Percentiles rank a stretch among this genome's conserved stretches.
Conservation (phyloP, 1,139 yeast genomes). For the Taiozyma sp. region DNA sequence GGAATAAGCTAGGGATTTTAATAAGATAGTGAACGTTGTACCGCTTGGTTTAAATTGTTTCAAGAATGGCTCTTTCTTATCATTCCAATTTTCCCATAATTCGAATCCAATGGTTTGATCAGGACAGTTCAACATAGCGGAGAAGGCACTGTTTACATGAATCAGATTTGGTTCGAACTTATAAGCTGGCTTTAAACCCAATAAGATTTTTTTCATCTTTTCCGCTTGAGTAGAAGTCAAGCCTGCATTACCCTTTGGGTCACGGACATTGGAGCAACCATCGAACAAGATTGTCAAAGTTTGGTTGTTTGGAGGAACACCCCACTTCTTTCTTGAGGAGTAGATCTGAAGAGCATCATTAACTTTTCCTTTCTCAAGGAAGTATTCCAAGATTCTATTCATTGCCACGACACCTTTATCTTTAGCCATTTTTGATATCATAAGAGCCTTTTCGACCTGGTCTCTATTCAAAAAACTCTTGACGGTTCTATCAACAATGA, state of each 20-base stretch:
- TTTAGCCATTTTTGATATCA: conserved; percentile 45
- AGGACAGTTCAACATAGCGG: conserved; percentile 28
- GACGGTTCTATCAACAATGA: conserved; percentile 47
- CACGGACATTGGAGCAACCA: conserved; percentile 42
- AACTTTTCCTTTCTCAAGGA: conserved; percentile 33
- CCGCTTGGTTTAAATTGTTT: conserved; percentile 24
- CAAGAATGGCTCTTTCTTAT: conserved; percentile 9
- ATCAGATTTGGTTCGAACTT: conserved; percentile 15
- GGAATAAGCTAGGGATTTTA: conserved; percentile 21
- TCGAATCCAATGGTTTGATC: conserved; percentile 26
- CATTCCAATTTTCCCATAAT: conserved; percentile 23
- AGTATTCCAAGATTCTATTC: conserved; percentile 51
- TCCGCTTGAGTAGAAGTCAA: conserved; percentile 24
- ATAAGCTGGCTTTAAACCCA: conserved; percentile 7
- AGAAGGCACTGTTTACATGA: conserved; percentile 31
- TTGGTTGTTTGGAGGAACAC: conserved; percentile 45
- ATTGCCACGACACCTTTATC: conserved; percentile 50
- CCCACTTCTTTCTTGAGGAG: conserved; percentile 56
- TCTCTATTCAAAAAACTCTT: conserved; percentile 43
- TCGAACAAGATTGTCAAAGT: conserved; percentile 51
- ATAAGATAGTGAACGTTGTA: conserved; percentile 29
- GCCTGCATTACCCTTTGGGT: conserved; percentile 9
- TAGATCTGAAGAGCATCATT: conserved; percentile 45
- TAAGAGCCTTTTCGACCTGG: conserved; percentile 46
- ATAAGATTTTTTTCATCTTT: conserved; percentile 20